phyloP scores from a whole-genome alignment of 106 monocot species.

The Posidonia australis region DNA sequence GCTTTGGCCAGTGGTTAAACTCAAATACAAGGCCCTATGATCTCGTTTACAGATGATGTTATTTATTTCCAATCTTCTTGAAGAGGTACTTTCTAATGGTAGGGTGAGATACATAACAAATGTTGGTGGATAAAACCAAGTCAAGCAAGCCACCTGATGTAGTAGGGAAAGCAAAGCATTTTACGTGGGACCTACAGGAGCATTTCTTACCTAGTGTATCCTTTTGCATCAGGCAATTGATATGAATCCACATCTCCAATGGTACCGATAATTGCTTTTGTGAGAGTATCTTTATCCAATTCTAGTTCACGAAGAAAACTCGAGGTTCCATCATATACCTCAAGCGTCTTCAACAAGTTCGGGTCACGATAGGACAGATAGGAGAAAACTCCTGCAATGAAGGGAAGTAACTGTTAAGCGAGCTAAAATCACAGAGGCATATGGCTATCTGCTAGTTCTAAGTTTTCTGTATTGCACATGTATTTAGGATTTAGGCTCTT shows the following conservation, averaged over 20 bases:
- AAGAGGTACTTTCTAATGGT: no score
- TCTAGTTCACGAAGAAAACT: slow-evolving; percentile 78
- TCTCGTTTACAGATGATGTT: no score
- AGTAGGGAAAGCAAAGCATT: no score
- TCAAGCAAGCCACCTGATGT: background rate
- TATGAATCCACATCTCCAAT: slow-evolving; percentile 97
- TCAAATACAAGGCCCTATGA: no score
- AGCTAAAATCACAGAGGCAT: background rate
- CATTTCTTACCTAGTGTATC: slow-evolving; percentile 71
- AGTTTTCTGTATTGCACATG: no score
- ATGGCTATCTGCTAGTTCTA: background rate
- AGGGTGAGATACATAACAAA: background rate
- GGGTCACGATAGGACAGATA: slow-evolving; percentile 96
- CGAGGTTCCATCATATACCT: slow-evolving; percentile 85
- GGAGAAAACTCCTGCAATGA: slow-evolving; percentile 73
- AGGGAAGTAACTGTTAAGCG: background rate
- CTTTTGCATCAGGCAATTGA: slow-evolving; percentile 98
- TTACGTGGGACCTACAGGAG: background rate
- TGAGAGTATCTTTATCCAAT: slow-evolving; percentile 72
- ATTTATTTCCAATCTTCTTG: no score
- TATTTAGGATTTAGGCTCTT: no score
- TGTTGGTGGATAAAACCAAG: background rate
- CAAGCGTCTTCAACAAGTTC: slow-evolving; percentile 85
- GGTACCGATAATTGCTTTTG: slow-evolving; percentile 94
- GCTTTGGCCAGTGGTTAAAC: no score